Base-by-base conservation (phyloP, 768 basidiomycete genomes). In the Mrakia gelida region DNA sequence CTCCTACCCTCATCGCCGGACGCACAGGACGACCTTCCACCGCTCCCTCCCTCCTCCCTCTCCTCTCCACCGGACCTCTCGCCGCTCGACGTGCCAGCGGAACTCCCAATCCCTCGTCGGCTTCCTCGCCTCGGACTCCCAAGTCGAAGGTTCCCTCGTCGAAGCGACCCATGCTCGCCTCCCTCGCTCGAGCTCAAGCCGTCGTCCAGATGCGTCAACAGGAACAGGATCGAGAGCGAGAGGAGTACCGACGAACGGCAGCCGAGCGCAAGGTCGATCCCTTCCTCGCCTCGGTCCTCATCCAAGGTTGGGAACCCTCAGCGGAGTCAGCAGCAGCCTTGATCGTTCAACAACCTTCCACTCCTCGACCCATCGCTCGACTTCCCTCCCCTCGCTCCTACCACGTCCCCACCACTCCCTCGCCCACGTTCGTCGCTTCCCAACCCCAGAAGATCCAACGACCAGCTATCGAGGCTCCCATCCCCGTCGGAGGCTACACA, bases 51-150 rank as follows among this genome's bases (percentile, higher is more conserved):
- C 67, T 26, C 10, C 67, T 10, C 4, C 34, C 67, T 21, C 38
- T 70, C 67, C 34, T 70, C 18, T 70, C 67, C 38, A 41, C 67
- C 7, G 67, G 67, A 70, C 67, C 67, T 18, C 67, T 70, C 67
- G 10, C 67, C 6, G 16, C 67, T 18, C 34, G 41, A 34, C 34
- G 34, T 10, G 67, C 34, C 34, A 34, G 67, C 34, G 32, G 7
- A 11, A 43, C 41, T n/a, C n/a, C 67, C 18, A 26, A 41, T 41
- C 49, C 49, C 16, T 16, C 49, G 4, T 52, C 49, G 16, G 18
- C 49, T 18, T 16, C 49, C 49, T 52, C 49, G 13, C 15, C 49
- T 52, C 49, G 49, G 49, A 45, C 41, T 38, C 67, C 67, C 34
- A 70, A 34, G 34, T 23, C 26, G 18, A 70, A 43, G 38, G 63